Evolutionary conservation across 768 basidiomycete genomes (phyloP).

Genomic region (Suillus paluster): DNA sequence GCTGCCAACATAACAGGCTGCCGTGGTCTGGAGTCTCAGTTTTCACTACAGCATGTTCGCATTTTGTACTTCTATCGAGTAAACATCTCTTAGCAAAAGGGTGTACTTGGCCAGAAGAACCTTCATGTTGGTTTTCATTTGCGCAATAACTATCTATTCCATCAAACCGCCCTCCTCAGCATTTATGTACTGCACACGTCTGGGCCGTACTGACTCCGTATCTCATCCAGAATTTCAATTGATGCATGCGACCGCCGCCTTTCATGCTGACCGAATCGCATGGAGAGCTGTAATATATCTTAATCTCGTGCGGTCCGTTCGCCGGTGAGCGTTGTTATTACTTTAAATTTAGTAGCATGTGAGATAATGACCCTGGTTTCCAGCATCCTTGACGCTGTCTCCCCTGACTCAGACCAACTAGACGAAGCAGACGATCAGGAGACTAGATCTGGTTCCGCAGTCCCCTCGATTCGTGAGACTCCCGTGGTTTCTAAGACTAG

Average conservation of each 20-base stretch:
- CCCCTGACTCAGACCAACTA: constrained; percentile 61
- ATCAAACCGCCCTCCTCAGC: background rate
- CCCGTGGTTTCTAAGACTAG: constrained; percentile 48
- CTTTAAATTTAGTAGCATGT: background rate
- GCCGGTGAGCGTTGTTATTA: constrained; percentile 51
- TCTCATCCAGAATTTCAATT: constrained; percentile 75
- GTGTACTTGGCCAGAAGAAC: background rate
- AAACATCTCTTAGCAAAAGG: background rate
- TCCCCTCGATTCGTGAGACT: constrained; percentile 51
- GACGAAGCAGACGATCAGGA: constrained; percentile 65
- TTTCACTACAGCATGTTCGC: constrained; percentile 5
- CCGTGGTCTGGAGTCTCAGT: background rate
- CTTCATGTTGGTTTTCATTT: background rate
- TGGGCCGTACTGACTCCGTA: constrained; percentile 19
- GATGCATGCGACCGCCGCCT: constrained; percentile 74
- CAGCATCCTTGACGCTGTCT: constrained; percentile 77
- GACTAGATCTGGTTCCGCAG: constrained; percentile 53
- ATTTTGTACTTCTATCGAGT: background rate
- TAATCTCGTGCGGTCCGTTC: constrained; percentile 82
- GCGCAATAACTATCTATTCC: background rate
- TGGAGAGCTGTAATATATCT: constrained; percentile 91
- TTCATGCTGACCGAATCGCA: constrained; percentile 79
- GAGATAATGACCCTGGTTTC: constrained; percentile 8
- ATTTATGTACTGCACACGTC: background rate
- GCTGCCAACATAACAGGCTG: background rate